Evolutionary conservation across 1,139 yeast species (phyloP).

Genomic region (Hyphopichia fennica): DNA sequence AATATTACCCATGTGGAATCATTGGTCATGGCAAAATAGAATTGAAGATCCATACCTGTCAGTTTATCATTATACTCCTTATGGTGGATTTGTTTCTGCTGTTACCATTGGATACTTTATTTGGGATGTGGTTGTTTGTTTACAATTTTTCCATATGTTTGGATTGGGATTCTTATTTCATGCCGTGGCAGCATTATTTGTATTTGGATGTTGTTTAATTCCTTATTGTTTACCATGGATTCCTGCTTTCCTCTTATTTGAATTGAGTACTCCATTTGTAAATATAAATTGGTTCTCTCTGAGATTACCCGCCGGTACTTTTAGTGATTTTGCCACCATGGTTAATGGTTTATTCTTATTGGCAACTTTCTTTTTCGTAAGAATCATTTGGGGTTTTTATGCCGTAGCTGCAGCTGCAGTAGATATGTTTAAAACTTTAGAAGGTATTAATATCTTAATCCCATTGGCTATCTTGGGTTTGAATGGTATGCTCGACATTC

Average conservation of each 20-base stretch:
- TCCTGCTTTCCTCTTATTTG: constrained; percentile 83
- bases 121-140: constrained; percentile 84
- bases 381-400: constrained; percentile 89
- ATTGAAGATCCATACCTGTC: constrained; percentile 38
- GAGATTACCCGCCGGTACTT: constrained; percentile 61
- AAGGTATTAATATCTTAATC: constrained; percentile 23
- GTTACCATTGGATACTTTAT: constrained; percentile 82
- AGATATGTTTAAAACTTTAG: constrained; percentile 48
- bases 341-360: constrained; percentile 73
- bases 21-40: constrained; percentile 46
- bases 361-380: constrained; percentile 66
- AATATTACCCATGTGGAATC: constrained; percentile 60
- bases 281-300: constrained; percentile 90
- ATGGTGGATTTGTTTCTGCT: constrained; percentile 68
- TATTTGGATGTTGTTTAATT: constrained; percentile 54
- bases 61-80: constrained; percentile 71
- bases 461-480: constrained; percentile 52
- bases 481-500: constrained; percentile 62
- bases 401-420: constrained; percentile 55
- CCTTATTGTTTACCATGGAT: constrained; percentile 71
- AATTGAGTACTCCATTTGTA: constrained; percentile 89
- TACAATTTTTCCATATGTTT: constrained; percentile 58
- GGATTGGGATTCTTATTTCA: constrained; percentile 86
- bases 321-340: constrained; percentile 52
- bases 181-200: constrained; percentile 79